Base-by-base conservation (phyloP, 2,329 filamentous ascomycete genomes). In the Fusarium sp. region DNA sequence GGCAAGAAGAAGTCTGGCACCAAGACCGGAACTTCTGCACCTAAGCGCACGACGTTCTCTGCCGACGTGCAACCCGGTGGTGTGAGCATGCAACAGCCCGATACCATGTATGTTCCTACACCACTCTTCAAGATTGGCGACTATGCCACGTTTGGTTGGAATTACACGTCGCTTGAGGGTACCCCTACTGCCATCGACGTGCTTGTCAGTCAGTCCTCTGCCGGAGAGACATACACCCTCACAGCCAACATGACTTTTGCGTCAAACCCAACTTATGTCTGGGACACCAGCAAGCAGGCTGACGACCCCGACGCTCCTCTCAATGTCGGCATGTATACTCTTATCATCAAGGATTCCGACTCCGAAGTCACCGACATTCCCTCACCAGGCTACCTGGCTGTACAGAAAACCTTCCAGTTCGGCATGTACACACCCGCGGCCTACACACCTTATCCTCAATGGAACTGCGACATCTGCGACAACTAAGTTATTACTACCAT, bases 211-310 rank as follows among this genome's bases (percentile, higher is more conserved):
- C 88, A 85, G 79, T 84, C 83, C 40, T 76, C 76, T 9, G 84
- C 82, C 44, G 77, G 80, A 20, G 80, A 82, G 62, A 84, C 87
- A 3, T 90, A 85, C 80, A 90, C 88, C 17, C 80, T 91, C 44
- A 88, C 88, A 4, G 79, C 82, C 74, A 90, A 90, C 79, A 88
- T 89, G 84, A 86, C 85, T 1, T 88, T 85, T 58, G 76, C 80
- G 61, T 82, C 82, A 19, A 80, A 80, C 7, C 85, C 79, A 40
- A 78, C 81, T 22, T 88, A 83, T 71, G 83, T 83, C 9, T 90
- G 88, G 88, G 85, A 90, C 73, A 88, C 87, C 4, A 79, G 76
- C 23, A 77, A 83, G 71, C 79, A 87, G 67, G 78, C 79, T n/a
- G 80, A 81, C 46, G 75, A 82, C 32, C 77, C 81, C 2, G 75